Base-by-base conservation (phyloP, 1,139 yeast species). In the Saccharomyces hybrid region DNA sequence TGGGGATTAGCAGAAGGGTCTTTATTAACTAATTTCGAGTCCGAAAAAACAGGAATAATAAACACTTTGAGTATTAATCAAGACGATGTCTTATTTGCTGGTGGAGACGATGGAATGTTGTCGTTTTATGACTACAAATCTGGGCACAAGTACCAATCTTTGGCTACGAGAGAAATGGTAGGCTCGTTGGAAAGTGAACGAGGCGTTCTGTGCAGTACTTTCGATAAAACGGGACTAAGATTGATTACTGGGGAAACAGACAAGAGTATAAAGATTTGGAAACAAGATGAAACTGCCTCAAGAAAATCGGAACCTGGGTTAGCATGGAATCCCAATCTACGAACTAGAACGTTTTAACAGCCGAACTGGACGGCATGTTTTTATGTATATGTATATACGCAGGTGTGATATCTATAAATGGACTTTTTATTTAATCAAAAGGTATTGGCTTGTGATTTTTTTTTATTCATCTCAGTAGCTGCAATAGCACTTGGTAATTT, bases 401-500 rank as follows among this genome's bases (percentile, higher is more conserved):
- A 11, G 11, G 28, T 47, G 46, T 19, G 26, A 49, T 34, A 5
- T n/a, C 38, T 26, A 48, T 49, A 38, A 27, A 19, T 42, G 27
- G 34, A 12, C 8, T 44, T 28, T 29, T 50, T 14, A 24, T 2
- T 69, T 70, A 88, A 71, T 89, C 96, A 73, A 88, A 89, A 0
- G 96, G 96, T 44, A 88, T 76, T 9, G 81, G 81, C 56, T 75
- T 78, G 11, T 66, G 63, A 38, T 69, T 65, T 12, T 64, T 64
- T 61, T 31, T 71, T 70, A 55, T 71, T 71, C 72, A 82, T 77
- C 61, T 83, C 85, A 27, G 82, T 78, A 0, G 97, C 99, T 0
- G 97, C 98, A 55, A 90, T 81, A 0, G 97, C 97, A 72, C 97
- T 89, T 0, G 99, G 99, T 2, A 93, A 81, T 65, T 88, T 88